phyloP scores from a whole-genome alignment of 2,329 filamentous ascomycete genomes.

The Aschersonia sp. region DNA sequence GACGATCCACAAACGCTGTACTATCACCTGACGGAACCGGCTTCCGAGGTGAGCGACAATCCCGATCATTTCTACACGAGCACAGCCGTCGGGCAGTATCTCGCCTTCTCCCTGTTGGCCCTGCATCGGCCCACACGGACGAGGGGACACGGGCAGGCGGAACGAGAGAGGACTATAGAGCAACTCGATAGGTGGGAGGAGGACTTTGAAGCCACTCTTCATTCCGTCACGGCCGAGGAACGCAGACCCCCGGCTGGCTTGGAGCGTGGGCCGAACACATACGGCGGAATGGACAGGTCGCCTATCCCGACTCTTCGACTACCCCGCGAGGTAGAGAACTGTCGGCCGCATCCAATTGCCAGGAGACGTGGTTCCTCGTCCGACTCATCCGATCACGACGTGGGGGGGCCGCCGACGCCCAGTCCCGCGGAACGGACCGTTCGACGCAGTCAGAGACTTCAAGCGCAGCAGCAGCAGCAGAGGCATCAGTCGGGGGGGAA shows the following conservation, averaged over 20 bases:
- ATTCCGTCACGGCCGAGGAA: conserved; percentile 8
- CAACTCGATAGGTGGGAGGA: conserved; percentile 6
- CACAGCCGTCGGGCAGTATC: conserved; percentile 14
- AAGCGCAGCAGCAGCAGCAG: conserved; percentile 3
- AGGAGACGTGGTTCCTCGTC: not conserved
- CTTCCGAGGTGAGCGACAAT: conserved; percentile 8
- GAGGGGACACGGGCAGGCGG: not conserved
- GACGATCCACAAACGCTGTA: conserved; percentile 11
- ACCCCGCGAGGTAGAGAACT: not conserved
- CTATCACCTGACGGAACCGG: conserved; percentile 17
- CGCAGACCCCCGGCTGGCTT: conserved; percentile 4
- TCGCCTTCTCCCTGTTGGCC: conserved; percentile 14
- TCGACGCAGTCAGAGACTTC: conserved; percentile 8
- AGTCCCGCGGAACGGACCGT: conserved; percentile 2
- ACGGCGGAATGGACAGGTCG: conserved; percentile 9
- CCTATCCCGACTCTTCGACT: conserved; percentile 2
- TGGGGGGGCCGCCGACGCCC: not conserved
- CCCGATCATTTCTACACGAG: conserved; percentile 7
- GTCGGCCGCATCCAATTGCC: not conserved
- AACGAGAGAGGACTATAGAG: not conserved
- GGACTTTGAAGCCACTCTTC: conserved; percentile 12
- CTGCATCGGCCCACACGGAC: conserved; percentile 5
- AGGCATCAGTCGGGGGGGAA: not conserved
- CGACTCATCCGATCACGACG: not conserved
- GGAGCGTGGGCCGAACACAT: conserved; percentile 7